Evolutionary conservation across 2,329 filamentous ascomycete genomes (phyloP).

Genomic region (Alternaria conjuncta): DNA sequence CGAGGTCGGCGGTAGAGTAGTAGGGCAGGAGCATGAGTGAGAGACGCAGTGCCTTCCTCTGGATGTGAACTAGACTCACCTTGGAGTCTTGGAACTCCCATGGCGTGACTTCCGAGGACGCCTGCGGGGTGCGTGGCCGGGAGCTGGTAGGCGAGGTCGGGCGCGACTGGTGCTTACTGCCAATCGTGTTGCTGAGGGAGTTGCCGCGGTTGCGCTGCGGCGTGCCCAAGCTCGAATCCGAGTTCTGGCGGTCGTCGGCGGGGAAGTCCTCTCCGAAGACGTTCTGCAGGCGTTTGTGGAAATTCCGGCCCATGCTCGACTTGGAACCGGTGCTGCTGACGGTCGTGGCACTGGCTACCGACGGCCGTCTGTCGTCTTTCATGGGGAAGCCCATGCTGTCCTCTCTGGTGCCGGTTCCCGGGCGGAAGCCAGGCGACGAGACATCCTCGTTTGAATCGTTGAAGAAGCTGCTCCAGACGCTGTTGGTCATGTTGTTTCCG

Average conservation of each 20-base stretch:
- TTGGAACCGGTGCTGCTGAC: slow-evolving; percentile 86
- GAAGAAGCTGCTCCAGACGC: slow-evolving; percentile 66
- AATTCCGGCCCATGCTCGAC: slow-evolving; percentile 69
- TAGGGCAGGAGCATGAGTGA: neutral
- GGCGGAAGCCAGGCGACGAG: slow-evolving; percentile 72
- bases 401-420: slow-evolving; percentile 60
- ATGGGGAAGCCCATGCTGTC: slow-evolving; percentile 54
- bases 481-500: slow-evolving; percentile 51
- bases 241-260: slow-evolving; percentile 68
- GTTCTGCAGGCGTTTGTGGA: slow-evolving; percentile 81
- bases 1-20: slow-evolving; percentile 2
- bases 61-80: slow-evolving; percentile 56
- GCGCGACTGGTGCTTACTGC: slow-evolving; percentile 56
- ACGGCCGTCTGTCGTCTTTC: slow-evolving; percentile 78
- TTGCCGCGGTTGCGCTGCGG: slow-evolving; percentile 75
- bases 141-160: slow-evolving; percentile 77
- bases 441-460: slow-evolving; percentile 78
- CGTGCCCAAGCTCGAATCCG: slow-evolving; percentile 69
- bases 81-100: slow-evolving; percentile 91
- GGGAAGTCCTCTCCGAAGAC: slow-evolving; percentile 93
- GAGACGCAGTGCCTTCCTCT: neutral
- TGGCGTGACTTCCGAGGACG: slow-evolving; percentile 93
- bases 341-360: slow-evolving; percentile 84
- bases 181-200: slow-evolving; percentile 72
- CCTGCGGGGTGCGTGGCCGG: slow-evolving; percentile 82